Evolutionary conservation across 1,139 yeast genomes (phyloP), one percentile per base, ranked within the genome.

Genomic region (Hanseniaspora gamundiae): DNA sequence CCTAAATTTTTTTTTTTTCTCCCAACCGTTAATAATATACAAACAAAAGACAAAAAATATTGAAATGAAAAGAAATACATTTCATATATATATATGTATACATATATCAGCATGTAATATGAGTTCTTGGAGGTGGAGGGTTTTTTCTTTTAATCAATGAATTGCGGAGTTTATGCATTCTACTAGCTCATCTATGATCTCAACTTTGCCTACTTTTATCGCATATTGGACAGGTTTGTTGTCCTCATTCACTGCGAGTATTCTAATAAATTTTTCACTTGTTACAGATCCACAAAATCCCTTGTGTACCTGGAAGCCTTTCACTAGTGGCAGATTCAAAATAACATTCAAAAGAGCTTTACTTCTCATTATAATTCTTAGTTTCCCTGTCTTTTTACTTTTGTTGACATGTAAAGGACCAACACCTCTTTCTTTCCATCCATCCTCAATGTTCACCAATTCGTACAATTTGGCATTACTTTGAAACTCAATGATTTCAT

Each of bases 401-500:
- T 74, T 73, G 61, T 91, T 91, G 35, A 93, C 73, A 60, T 85
- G 95, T 16, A 93, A 65, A 4, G 78, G 74, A 1, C 99, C 99
- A 35, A 82, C 71, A 16, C 98, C 99, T 55, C 94, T 75, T 62
- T 93, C 98, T 60, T 84, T 91, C 98, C 99, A 93, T 2, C 95
- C 96, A 24, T 71, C 75, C 11, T 71, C 61, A 1, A 82, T 71
- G 36, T 75, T 71, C 1, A 79, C 65, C 35, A 88, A 66, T 43
- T 80, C 85, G 58, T 87, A 93, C 17, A 91, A 66, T 58, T 88
- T 86, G 13, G 94, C 87, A 38, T 81, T 78, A 39, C 82, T 72
- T 36, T 76, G 75, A 59, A 76, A 85, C 9, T 80, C 62, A 0
- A 85, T 75, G 38, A 68, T 68, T 60, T 93, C 98, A 45, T 77